Evolutionary conservation across 768 basidiomycete genomes (phyloP), one percentile per base, ranked within the genome.

Genomic region (Kondoa malvinella): DNA sequence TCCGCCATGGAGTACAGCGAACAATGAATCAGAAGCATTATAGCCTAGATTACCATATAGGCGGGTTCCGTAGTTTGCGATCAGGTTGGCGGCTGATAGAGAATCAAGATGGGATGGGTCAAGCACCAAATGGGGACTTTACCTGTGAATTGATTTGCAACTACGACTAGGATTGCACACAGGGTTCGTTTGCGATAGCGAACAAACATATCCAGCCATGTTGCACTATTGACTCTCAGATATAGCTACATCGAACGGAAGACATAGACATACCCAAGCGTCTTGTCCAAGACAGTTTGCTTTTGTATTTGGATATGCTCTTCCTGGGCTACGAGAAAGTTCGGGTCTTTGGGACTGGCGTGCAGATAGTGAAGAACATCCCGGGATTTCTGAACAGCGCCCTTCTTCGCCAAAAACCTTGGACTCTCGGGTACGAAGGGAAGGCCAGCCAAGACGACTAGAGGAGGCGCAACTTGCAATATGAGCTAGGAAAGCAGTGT

Each of bases 81-180:
- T 12, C 57, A 59, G n/a, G 57, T 59, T 59, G 57, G 57, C 57
- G 50, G 15, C 50, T 56, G 25, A 56, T 56, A 14, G 50, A 56
- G 50, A 56, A 14, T 56, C 14, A 14, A 14, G 25, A 25, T 14
- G 25, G 50, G 15, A 56, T 56, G 14, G 15, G 14, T 25, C 50
- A 25, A 14, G 25, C 50, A 56, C 15, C 50, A 14, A 56, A n/a
- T n/a, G 50, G 15, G 14, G 15, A 56, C 15, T 25, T 56, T 56
- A 59, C 57, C 57, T 12, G 57, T 59, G 57, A 59, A 59, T 29
- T 59, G 57, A 25, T 59, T 59, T 21, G 57, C 57, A 25, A 59
- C 57, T 21, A 59, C 57, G 4, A 59, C 57, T 12, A 59, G 57
- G 25, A 25, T 25, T 21, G 8, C 57, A 29, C 57, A 59, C 8